Evolutionary conservation across 495 filamentous ascomycete species (phyloP).

Genomic region (Penicillium nucicola): DNA sequence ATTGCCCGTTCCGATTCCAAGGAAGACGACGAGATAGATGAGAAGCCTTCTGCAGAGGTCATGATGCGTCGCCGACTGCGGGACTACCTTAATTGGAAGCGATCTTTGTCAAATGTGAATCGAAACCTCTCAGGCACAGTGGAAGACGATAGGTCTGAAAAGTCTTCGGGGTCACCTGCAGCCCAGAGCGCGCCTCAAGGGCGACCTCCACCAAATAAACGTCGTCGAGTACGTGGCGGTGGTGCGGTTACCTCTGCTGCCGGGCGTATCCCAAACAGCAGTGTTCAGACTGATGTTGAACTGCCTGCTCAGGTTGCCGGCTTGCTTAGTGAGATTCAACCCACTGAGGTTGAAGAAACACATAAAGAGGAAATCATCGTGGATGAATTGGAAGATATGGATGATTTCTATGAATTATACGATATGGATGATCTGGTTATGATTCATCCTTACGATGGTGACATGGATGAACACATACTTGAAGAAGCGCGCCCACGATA

Average conservation of each 20-base stretch:
- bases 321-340: conserved; percentile 63
- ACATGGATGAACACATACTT: conserved; percentile 92
- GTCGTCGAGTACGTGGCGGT: conserved; percentile 85
- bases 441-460: conserved; percentile 89
- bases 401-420: conserved; percentile 88
- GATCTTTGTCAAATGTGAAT: conserved; percentile 81
- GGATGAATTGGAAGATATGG: conserved; percentile 86
- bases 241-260: conserved; percentile 53
- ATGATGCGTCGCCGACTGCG: conserved; percentile 88
- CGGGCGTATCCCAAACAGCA: conserved; percentile 58
- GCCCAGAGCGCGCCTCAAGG: conserved; percentile 46
- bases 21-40: conserved; percentile 37
- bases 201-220: conserved; percentile 77
- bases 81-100: conserved; percentile 90
- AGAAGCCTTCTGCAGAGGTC: conserved; percentile 68
- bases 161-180: conserved; percentile 18
- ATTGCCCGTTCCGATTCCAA: conserved; percentile 33
- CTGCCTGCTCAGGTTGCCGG: conserved; percentile 69
- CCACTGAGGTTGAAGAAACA: conserved; percentile 58
- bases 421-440: conserved; percentile 88
- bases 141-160: conserved; percentile 6
- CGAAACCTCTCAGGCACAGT: conserved; percentile 55
- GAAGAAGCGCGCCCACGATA: conserved; percentile 92
- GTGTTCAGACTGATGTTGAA: conserved; percentile 76
- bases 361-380: conserved; percentile 71